A percentile compares a stretch with the other conserved stretches of the same genome.
Evolutionary conservation across 495 filamentous ascomycete genomes (phyloP).

Genomic region (Penicillium pulvis): DNA sequence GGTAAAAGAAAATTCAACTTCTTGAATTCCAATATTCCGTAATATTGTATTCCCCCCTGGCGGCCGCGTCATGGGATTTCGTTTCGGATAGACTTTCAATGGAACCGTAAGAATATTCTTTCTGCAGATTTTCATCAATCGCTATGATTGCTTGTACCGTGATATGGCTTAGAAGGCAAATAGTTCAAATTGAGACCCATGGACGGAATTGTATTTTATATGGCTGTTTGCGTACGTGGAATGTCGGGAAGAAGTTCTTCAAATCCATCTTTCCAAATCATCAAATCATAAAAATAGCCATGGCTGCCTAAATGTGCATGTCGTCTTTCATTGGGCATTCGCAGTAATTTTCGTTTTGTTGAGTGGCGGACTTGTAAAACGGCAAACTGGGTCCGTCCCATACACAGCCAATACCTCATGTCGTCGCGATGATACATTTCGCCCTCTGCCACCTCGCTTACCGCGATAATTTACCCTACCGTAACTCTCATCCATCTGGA

Average conservation of each 20-base stretch:
- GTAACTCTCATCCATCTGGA: background rate
- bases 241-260: background rate
- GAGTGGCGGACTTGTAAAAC: background rate
- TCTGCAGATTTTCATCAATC: background rate
- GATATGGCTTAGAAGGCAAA: background rate
- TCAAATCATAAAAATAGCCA: conserved; percentile 1
- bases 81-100: conserved; percentile 21
- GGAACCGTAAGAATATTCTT: background rate
- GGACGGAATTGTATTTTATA: background rate
- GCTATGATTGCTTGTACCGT: conserved; percentile 16
- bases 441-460: conserved; percentile 1
- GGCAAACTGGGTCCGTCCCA: background rate
- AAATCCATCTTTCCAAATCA: background rate
- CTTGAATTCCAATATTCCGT: background rate
- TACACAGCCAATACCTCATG: background rate
- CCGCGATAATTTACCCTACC: conserved; percentile 1
- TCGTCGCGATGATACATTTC: background rate
- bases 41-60: conserved; percentile 2
- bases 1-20: conserved; percentile 8
- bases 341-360: background rate
- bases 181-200: background rate
- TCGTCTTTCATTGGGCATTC: conserved; percentile 1
- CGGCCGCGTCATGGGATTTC: conserved; percentile 22
- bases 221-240: conserved; percentile 7
- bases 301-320: conserved; percentile 23